These are phyloP conservation scores for Eucalyptus sp. DNA, from an alignment of 345 rosid species.

Conservation along the genomic window DNA sequence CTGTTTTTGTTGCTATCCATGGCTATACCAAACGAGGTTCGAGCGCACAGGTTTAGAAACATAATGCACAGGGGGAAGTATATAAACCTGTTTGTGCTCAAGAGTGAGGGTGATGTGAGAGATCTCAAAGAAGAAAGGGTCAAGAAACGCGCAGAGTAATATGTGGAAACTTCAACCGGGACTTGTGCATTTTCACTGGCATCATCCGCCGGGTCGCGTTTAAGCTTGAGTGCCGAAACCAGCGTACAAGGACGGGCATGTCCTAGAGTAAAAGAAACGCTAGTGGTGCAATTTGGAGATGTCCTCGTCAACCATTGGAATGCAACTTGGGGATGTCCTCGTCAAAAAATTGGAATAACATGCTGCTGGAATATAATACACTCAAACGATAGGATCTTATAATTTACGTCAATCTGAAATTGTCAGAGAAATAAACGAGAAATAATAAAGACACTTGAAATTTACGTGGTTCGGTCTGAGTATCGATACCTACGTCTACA, in stretches of 20 bases:
- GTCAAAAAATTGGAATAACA: neutral
- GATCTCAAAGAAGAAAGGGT: neutral
- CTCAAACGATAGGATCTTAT: too few species aligned
- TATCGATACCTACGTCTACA: too few species aligned
- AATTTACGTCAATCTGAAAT: too few species aligned
- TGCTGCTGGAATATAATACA: too few species aligned
- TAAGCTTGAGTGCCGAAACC: neutral
- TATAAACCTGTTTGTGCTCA: neutral
- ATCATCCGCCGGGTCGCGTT: too few species aligned
- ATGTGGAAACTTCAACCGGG: too few species aligned
- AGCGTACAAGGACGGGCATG: too few species aligned
- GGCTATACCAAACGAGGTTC: conserved; percentile 17
- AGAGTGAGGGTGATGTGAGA: neutral
- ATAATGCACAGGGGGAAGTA: neutral
- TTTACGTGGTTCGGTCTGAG: too few species aligned
- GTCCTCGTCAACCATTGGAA: too few species aligned
- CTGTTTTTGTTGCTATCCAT: conserved; percentile 2
- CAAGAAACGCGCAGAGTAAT: too few species aligned
- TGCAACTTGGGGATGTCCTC: neutral
- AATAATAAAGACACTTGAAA: too few species aligned
- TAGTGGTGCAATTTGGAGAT: neutral
- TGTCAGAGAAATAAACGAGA: too few species aligned
- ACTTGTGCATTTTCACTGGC: neutral
- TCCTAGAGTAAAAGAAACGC: neutral
- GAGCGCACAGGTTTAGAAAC: neutral